Conservation (phyloP, 495 filamentous ascomycete genomes). For the Xylaria scruposa region DNA sequence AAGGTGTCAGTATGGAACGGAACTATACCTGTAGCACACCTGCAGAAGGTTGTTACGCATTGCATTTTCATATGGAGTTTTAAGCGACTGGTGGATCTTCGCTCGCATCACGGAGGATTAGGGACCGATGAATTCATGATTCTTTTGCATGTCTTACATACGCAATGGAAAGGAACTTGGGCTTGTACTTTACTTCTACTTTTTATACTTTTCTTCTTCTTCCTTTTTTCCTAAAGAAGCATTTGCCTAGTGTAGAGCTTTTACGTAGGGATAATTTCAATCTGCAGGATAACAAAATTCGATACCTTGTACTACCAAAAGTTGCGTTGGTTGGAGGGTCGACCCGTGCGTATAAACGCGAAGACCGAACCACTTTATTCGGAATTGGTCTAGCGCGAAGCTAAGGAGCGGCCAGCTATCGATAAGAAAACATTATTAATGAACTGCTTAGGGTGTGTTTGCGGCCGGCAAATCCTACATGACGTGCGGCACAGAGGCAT, state of each 20-base stretch:
- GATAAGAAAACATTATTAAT: not conserved
- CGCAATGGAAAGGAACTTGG: slow-evolving; percentile 21
- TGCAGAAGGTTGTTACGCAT: slow-evolving; percentile 25
- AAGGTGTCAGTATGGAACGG: slow-evolving; percentile 13
- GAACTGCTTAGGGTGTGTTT: not conserved
- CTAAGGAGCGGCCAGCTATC: not conserved
- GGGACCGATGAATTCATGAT: slow-evolving; percentile 28
- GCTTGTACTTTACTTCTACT: slow-evolving; percentile 9
- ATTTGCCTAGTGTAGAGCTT: not conserved
- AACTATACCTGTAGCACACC: slow-evolving; percentile 23
- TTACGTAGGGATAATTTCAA: not conserved
- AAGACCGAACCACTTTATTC: slow-evolving; percentile 10
- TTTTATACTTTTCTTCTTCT: not conserved
- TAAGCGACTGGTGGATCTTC: slow-evolving; percentile 32
- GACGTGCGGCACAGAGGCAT: too few relatives aligned
- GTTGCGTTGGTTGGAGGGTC: not conserved
- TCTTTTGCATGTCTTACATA: slow-evolving; percentile 18
- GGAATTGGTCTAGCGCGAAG: slow-evolving; percentile 8
- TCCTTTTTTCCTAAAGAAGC: not conserved
- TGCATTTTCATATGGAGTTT: slow-evolving; percentile 42
- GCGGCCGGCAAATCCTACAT: too few relatives aligned
- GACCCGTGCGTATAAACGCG: not conserved
- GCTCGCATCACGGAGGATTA: slow-evolving; percentile 32
- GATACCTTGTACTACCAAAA: not conserved
- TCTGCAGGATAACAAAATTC: not conserved